Conservation (phyloP, 306 rosid species). For the Cyclanthera cordifolia region DNA sequence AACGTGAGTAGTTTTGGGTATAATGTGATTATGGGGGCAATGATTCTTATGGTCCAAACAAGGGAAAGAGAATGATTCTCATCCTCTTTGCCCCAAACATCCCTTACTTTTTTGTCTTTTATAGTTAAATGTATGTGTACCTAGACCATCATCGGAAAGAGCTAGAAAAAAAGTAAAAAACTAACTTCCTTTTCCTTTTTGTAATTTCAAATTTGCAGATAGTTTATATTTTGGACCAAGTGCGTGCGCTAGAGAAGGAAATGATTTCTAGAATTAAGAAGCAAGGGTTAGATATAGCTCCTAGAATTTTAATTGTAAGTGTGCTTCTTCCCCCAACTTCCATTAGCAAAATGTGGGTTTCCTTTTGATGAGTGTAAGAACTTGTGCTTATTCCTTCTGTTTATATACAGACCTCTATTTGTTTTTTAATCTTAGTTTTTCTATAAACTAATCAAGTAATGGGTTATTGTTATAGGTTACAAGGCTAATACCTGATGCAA, state of each 20-base stretch:
- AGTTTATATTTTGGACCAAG: conserved; percentile 93
- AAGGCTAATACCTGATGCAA: conserved; percentile 81
- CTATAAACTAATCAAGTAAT: not conserved
- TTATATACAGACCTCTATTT: not conserved
- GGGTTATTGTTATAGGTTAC: conserved; percentile 39
- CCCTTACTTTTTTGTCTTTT: not conserved
- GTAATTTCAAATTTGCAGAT: conserved; percentile 32
- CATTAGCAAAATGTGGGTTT: not conserved
- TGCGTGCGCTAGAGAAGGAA: conserved; percentile 88
- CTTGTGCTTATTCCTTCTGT: not conserved
- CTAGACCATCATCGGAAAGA: not conserved
- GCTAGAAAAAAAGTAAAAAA: not conserved
- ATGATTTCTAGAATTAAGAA: conserved; percentile 70
- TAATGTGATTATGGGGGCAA: too few species aligned
- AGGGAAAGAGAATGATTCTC: too few species aligned
- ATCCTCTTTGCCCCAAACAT: too few species aligned
- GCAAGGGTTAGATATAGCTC: conserved; percentile 68
- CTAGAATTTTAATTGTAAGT: conserved; percentile 77
- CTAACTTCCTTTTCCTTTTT: not conserved
- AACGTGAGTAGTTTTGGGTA: too few species aligned
- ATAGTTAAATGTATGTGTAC: not conserved
- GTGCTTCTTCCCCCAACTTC: not conserved
- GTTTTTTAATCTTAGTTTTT: not conserved
- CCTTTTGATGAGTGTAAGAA: not conserved
- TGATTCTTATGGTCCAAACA: too few species aligned